Conservation (phyloP, 2,329 filamentous ascomycete species). For the Verticillium alfalfae region DNA sequence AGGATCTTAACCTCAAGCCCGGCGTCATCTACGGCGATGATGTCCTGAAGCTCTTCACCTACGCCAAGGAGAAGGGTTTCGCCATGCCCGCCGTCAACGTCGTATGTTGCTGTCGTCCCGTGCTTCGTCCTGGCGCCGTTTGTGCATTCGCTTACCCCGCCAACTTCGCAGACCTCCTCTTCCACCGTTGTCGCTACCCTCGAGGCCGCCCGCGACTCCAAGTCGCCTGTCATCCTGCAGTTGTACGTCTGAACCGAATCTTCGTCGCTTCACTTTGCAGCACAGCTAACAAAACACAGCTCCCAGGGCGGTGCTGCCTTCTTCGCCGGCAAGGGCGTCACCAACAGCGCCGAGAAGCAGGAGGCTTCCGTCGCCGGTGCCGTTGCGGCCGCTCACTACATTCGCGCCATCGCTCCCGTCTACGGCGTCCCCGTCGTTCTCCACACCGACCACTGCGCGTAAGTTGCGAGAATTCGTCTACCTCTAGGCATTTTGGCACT, state of each 20-base stretch:
- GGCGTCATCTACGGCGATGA: slow-evolving; percentile 51
- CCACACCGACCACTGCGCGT: slow-evolving; percentile 94
- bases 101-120: slow-evolving; percentile 13
- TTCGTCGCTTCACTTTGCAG: background rate
- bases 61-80: slow-evolving; percentile 81
- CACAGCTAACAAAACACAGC: background rate
- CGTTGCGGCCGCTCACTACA: slow-evolving; percentile 87
- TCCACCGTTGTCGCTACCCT: slow-evolving; percentile 80
- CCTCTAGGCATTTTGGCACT: background rate
- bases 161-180: slow-evolving; percentile 55
- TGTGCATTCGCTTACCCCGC: background rate
- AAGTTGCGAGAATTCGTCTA: background rate
- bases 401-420: slow-evolving; percentile 76
- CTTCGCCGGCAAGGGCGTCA: slow-evolving; percentile 86
- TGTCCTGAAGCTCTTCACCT: slow-evolving; percentile 69
- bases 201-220: slow-evolving; percentile 89
- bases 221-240: slow-evolving; percentile 90
- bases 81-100: slow-evolving; percentile 91
- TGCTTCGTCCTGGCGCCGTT: background rate
- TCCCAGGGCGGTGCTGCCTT: slow-evolving; percentile 91
- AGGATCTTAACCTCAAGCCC: slow-evolving; percentile 44
- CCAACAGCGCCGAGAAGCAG: slow-evolving; percentile 68
- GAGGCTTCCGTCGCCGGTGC: slow-evolving; percentile 82
- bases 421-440: slow-evolving; percentile 91
- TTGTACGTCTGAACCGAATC: slow-evolving; percentile 28